phyloP scores from a whole-genome alignment of 139 green algal species.

The Chlamydomonas sp. region DNA sequence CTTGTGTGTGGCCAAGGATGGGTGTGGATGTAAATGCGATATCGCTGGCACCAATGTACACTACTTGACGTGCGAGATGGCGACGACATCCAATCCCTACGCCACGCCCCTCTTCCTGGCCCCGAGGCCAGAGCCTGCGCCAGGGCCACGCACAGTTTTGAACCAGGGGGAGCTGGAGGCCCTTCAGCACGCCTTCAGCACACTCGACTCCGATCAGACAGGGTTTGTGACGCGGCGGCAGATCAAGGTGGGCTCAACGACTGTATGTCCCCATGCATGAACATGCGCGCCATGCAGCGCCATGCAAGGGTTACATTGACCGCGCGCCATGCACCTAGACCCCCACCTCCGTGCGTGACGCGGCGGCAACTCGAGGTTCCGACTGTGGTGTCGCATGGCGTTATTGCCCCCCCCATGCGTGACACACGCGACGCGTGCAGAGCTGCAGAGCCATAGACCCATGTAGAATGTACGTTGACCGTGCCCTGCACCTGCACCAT shows the following conservation, averaged over 20 bases:
- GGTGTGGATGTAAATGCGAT: too few species aligned
- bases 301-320: too few species aligned
- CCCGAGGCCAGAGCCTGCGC: not conserved
- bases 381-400: not conserved
- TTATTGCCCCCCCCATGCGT: too few species aligned
- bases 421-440: not conserved
- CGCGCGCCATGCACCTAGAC: not conserved
- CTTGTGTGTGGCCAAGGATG: too few species aligned
- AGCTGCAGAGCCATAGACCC: not conserved
- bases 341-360: not conserved
- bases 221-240: slow-evolving; percentile 31
- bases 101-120: slow-evolving; percentile 6
- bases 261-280: not conserved
- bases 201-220: slow-evolving; percentile 27
- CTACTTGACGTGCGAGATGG: too few species aligned
- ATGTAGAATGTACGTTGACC: not conserved
- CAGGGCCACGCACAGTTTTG: slow-evolving; percentile 6
- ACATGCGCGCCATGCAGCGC: not conserved
- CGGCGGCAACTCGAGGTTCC: not conserved
- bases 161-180: slow-evolving; percentile 29
- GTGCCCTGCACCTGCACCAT: not conserved
- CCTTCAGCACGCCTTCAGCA: slow-evolving; percentile 35
- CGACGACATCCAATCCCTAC: too few species aligned
- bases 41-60: too few species aligned
- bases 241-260: slow-evolving; percentile 29